Evolutionary conservation across 257 asterid species (phyloP).

Genomic region (Gardenia jasminoides): DNA sequence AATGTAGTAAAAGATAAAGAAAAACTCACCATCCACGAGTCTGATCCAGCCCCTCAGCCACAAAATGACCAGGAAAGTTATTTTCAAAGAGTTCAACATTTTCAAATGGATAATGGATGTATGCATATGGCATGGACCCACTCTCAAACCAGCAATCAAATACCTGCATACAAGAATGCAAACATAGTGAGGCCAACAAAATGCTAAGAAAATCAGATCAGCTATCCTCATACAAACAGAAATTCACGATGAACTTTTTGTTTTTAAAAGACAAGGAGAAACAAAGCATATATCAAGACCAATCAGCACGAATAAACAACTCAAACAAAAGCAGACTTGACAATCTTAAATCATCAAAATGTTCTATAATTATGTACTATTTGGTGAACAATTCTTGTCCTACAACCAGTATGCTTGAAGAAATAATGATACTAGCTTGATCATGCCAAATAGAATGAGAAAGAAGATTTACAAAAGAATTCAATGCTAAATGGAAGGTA

Average conservation of each 20-base stretch:
- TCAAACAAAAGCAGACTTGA: background rate
- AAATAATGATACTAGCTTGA: background rate
- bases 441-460: background rate
- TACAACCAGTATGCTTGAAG: background rate
- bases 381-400: background rate
- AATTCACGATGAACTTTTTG: too few species aligned
- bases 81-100: slow-evolving; percentile 82
- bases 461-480: background rate
- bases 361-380: background rate
- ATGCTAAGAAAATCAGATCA: background rate
- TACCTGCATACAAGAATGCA: slow-evolving; percentile 28
- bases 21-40: slow-evolving; percentile 85
- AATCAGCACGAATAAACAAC: background rate
- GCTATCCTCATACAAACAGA: background rate
- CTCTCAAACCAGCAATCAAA: slow-evolving; percentile 99
- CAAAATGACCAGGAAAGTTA: slow-evolving; percentile 97
- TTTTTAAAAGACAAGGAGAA: background rate
- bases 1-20: background rate
- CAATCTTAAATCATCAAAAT: background rate
- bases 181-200: background rate
- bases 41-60: slow-evolving; percentile 98
- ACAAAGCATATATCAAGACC: background rate
- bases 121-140: slow-evolving; percentile 99
- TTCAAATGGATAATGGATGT: slow-evolving; percentile 96
- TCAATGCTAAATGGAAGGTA: background rate